Evolutionary conservation across 75 land plant genomes (phyloP), one percentile per base, ranked within the genome.

Genomic region (Pseudotsuga menziesii): DNA sequence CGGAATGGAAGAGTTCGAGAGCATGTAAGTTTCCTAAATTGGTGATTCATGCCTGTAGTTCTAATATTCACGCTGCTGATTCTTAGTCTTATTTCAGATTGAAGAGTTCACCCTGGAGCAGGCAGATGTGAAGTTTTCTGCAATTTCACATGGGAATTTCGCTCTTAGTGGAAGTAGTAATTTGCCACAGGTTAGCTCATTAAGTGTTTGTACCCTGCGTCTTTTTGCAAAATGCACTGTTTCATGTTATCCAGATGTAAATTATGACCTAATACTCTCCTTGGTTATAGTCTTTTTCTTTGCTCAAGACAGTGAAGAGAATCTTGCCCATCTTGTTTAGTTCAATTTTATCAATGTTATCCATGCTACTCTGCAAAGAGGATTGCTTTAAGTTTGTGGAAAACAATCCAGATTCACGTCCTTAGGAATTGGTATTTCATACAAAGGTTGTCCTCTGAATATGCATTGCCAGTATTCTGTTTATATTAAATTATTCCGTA

Each of bases 1-100:
- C 86, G 92, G 36, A 93, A 93, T 86, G 98, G 98, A 67, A 88
- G 96, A 29, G 94, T 95, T 64, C 85, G 84, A 80, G 79, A 88
- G 32, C 81, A 83, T 83, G 95, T 92, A 58, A 79, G 57, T 56
- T 44, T 72, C 52, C 71, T 52, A 17, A 39, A 73, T 72, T 54
- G 54, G 75, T 27, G 66, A 73, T 69, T 61, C 22, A 2, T 8
- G 4, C n/a, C 25, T 16, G 16, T 39, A 39, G n/a, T 39, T 69
- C 75, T 55, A 26, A 73, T 23, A 73, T 73, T 20, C 20, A 55
- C 14, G 17, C 35, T 59, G n/a, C 26, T 58, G 55, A 23, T 57
- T 58, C 56, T 20, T 32, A 32, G 72, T 17, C 26, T 71, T 23
- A 60, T 39, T 74, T 55, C 82, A 93, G 94, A 60, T 7, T 54